Evolutionary conservation across 352 stramenopile species (phyloP).

Genomic region (Thalassiosira ordinaria): DNA sequence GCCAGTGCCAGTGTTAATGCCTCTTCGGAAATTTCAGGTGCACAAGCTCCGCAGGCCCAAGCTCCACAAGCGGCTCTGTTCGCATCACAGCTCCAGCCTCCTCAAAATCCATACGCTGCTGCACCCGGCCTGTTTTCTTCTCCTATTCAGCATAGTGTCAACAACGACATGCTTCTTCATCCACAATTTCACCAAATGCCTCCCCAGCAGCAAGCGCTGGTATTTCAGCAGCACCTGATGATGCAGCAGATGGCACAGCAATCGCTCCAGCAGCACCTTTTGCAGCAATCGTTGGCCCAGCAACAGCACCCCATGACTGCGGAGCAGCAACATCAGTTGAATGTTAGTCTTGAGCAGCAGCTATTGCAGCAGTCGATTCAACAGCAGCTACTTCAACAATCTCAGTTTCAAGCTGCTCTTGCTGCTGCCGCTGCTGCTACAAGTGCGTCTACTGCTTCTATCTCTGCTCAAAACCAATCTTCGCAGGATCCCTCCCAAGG

Average conservation of each 20-base stretch:
- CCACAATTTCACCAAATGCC: conserved; percentile 7
- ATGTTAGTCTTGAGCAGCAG: no score
- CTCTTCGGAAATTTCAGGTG: no score
- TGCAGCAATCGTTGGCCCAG: no score
- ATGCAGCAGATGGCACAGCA: conserved; percentile 6
- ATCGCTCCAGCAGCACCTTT: no score
- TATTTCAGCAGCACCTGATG: conserved; percentile 28
- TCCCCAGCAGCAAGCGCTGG: conserved; percentile 20
- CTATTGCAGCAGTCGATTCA: no score
- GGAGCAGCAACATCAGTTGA: no score
- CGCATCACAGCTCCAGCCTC: neutral
- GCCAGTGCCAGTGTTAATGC: no score
- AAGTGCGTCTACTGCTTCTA: no score
- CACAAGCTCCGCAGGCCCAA: no score
- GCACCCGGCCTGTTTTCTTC: no score
- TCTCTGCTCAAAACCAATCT: neutral
- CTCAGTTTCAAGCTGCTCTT: neutral
- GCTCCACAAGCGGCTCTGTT: no score
- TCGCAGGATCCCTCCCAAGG: neutral
- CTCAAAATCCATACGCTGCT: neutral
- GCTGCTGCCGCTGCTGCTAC: neutral
- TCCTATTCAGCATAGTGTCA: conserved; percentile 1
- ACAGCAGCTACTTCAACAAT: neutral
- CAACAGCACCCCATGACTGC: no score
- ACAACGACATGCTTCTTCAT: conserved; percentile 3